These are phyloP conservation scores for Sporothrix phasma DNA, from an alignment of 2,329 filamentous ascomycete species.

Conservation along the genomic window DNA sequence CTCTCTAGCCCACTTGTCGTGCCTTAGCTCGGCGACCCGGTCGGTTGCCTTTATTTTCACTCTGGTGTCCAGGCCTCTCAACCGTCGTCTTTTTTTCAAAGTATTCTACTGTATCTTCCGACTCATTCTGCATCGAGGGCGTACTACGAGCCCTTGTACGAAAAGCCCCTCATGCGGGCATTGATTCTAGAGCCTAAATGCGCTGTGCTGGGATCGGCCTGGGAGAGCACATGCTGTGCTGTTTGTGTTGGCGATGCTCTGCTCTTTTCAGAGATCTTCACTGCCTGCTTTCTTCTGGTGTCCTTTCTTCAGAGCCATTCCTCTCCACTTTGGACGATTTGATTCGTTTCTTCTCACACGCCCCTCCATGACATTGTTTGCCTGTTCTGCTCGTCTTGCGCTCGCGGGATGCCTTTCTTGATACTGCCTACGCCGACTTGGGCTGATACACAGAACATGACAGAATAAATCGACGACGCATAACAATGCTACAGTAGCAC, in stretches of 20 bases:
- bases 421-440: slow-evolving; percentile 2
- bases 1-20: slow-evolving; percentile 7
- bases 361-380: slow-evolving; percentile 1
- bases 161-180: neutral
- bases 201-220: neutral
- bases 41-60: neutral
- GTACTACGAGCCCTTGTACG: neutral
- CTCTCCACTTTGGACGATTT: neutral
- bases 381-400: neutral
- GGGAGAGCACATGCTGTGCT: neutral
- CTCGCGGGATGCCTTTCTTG: slow-evolving; percentile 1
- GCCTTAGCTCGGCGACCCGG: slow-evolving; percentile 11
- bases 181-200: neutral
- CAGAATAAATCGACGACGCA: slow-evolving; percentile 10
- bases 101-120: neutral
- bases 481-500: slow-evolving; percentile 1
- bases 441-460: slow-evolving; percentile 8
- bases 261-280: neutral
- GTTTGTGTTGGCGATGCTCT: neutral
- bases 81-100: neutral
- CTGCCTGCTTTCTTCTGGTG: neutral
- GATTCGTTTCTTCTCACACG: neutral
- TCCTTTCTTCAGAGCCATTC: neutral
- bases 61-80: neutral
- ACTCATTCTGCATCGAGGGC: neutral